Percentiles rank a stretch among this genome's conserved stretches.
Evolutionary conservation across 1,139 yeast genomes (phyloP).

Genomic region (Yamadazyma buinensis): DNA sequence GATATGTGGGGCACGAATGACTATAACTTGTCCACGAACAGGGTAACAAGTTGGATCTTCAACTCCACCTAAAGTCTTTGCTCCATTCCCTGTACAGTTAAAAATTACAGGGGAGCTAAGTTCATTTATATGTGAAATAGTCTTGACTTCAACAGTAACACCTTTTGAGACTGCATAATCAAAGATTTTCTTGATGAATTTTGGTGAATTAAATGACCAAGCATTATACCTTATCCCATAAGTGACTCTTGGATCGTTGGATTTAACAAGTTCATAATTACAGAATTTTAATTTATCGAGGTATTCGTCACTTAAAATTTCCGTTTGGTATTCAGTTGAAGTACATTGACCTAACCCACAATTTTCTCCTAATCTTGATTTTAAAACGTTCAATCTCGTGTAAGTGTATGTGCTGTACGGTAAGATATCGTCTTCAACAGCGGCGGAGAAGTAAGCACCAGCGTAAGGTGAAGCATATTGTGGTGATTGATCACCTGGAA

Average conservation of each 20-base stretch:
- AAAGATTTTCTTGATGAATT: conserved; percentile 8
- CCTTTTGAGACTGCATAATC: conserved; percentile 10
- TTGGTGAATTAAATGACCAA: conserved; percentile 64
- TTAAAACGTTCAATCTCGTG: conserved; percentile 13
- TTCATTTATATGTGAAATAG: conserved; percentile 48
- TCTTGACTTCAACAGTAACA: conserved; percentile 33
- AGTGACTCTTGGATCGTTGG: conserved; percentile 29
- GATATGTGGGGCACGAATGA: conserved; percentile 55
- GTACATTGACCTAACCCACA: conserved; percentile 4
- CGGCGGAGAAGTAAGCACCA: conserved; percentile 19
- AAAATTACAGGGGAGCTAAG: conserved; percentile 52
- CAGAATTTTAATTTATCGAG: conserved; percentile 1
- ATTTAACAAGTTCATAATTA: conserved; percentile 16
- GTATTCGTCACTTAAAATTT: background rate
- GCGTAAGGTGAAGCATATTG: conserved; percentile 24
- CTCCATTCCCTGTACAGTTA: conserved; percentile 71
- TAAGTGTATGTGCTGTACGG: conserved; percentile 15
- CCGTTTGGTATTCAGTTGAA: conserved; percentile 3
- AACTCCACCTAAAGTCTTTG: conserved; percentile 54
- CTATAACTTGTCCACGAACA: conserved; percentile 68
- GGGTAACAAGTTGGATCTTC: conserved; percentile 53
- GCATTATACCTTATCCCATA: conserved; percentile 55
- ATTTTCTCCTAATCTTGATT: conserved; percentile 5
- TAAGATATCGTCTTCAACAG: conserved; percentile 7
- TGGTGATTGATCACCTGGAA: conserved; percentile 22